Evolutionary conservation across 768 basidiomycete genomes (phyloP), one percentile per base, ranked within the genome.

Genomic region (Agrocybe praecox): DNA sequence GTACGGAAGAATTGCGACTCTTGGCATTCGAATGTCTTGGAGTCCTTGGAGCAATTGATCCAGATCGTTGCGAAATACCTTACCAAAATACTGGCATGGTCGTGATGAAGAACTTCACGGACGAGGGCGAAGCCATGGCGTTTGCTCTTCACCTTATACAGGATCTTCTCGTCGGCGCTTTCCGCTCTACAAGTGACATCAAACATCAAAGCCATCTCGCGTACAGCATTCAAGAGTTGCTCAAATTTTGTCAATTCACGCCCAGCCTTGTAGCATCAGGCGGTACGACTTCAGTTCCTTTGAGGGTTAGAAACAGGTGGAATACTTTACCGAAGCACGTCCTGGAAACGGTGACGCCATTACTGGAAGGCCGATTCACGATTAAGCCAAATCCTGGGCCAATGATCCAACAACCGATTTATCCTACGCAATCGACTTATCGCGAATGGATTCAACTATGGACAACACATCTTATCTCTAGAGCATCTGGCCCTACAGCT

Each of bases 381-480:
- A 72, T 88, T 15, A 76, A 78, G 15, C 76, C 80, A 23, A 76
- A 75, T 8, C 64, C 70, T 1, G 65, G 71, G 2, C 75, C 74
- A 11, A 62, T 74, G 2, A 68, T 77, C 18, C 70, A 76, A 49
- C 84, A 88, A 60, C 96, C 96, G 2, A 86, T 98, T 54, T 99
- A 98, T 72, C 80, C 84, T 0, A 73, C 74, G 5, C 81, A 87
- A 55, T 69, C 83, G 2, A 96, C 94, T 0, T 99, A 98, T 72
- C 86, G 96, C 42, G 96, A 98, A 70, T 99, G 97, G 97, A 83
- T 98, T 32, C 94, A 96, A 61, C 68, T 83, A 0, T 98, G 96
- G 94, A 87, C 94, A 1, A 77, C 82, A 10, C 81, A 93, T 69
- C 81, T 99, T 33, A 91, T 98, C 53, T 78, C 82, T 11, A 81